Base-by-base conservation (phyloP, 2,329 filamentous ascomycete species). In the Mycosphaerelloides madeirae region DNA sequence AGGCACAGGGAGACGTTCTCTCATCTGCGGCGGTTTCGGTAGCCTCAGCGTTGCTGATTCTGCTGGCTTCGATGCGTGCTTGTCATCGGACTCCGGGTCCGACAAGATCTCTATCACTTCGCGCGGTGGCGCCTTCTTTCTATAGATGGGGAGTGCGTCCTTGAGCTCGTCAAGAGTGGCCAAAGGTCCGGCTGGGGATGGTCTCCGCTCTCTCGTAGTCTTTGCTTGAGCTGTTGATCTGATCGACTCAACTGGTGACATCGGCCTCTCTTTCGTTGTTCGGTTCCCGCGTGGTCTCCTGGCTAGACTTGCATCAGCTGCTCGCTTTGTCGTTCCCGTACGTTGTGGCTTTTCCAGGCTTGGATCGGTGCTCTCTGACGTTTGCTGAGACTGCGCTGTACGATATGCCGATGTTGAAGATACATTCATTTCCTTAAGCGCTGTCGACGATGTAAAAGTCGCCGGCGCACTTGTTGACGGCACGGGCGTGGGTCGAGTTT, bases 91-190 rank as follows among this genome's bases (percentile, higher is more conserved):
- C 34, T 62, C 58, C 6, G 48, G 55, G 38, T 67, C 64, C 2
- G 61, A 63, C 3, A 61, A 56, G 8, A 67, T 64, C 45, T 67
- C 64, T 29, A 67, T 57, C 4, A 64, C 54, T 34, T 65, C 63
- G 12, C 57, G 44, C 15, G 57, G 50, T 9, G 54, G 41, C 7
- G 35, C 45, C 37, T 59, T 60, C 41, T 55, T 56, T 31, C 55
- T 41, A 29, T 54, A 49, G 43, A 54, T 56, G 1, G 60, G 61
- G 16, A 57, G 55, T 3, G 53, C 50, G 19, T 61, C 46, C 33
- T 55, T 58, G 44, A 64, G 43, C 40, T 64, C 62, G 18, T 64
- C 60, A 6, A 64, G 49, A 6, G 60, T 61, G 9, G 61, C 60
- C 9, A 62, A 43, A 12, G 59, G 61, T 9, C 55, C 60, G 2